Evolutionary conservation across 441 rosid species (phyloP).

Genomic region (Isatis lusitanica): DNA sequence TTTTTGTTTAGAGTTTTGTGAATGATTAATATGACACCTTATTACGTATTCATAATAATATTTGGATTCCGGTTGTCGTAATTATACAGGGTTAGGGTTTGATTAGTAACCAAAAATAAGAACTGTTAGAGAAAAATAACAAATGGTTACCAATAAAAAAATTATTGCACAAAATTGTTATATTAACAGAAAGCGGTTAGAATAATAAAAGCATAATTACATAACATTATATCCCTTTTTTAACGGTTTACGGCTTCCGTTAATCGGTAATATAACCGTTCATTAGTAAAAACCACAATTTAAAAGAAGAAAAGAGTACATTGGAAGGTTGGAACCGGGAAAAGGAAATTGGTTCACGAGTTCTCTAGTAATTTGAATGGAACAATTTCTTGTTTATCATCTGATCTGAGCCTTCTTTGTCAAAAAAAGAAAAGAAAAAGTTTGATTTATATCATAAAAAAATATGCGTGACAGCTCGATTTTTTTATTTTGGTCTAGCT

Average conservation of each 20-base stretch:
- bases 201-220: too few species aligned
- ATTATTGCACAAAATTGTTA: too few species aligned
- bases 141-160: too few species aligned
- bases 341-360: not conserved
- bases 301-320: not conserved
- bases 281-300: too few species aligned
- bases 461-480: constrained; percentile 24
- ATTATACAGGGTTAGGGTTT: too few species aligned
- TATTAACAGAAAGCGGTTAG: too few species aligned
- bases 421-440: not conserved
- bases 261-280: too few species aligned
- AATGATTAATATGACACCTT: not conserved
- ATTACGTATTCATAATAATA: not conserved
- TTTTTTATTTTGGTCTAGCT: constrained; percentile 25
- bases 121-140: too few species aligned
- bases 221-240: too few species aligned
- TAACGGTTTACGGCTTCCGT: too few species aligned
- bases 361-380: constrained; percentile 27
- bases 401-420: not conserved
- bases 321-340: not conserved
- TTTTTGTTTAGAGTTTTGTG: not conserved
- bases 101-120: too few species aligned
- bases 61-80: not conserved
- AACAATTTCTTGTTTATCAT: constrained; percentile 17
- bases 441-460: not conserved